Conservation (phyloP, 2,329 filamentous ascomycete species). For the Achaetomium macrosporum region DNA sequence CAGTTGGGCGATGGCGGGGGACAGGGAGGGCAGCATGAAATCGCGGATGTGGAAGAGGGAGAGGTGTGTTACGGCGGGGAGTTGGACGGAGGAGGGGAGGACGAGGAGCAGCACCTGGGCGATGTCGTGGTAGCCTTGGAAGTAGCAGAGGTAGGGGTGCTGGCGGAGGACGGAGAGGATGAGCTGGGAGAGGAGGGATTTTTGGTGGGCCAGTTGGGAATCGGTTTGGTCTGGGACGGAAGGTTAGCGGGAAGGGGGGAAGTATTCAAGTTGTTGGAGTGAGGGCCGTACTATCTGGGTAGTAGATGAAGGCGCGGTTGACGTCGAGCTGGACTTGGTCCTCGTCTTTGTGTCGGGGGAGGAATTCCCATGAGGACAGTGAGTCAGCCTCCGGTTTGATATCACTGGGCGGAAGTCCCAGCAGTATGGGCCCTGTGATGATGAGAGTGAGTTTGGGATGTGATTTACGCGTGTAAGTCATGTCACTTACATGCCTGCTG, state of each 20-base stretch:
- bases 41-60: conserved; percentile 88
- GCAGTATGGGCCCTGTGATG: conserved; percentile 54
- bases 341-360: conserved; percentile 78
- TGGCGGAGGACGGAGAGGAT: conserved; percentile 76
- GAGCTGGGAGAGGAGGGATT: conserved; percentile 69
- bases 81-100: conserved; percentile 57
- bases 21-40: conserved; percentile 90
- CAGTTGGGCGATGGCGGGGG: conserved; percentile 78
- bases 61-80: conserved; percentile 66
- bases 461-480: not conserved
- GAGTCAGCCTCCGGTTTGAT: conserved; percentile 19
- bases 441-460: conserved; percentile 5
- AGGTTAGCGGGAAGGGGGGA: not conserved
- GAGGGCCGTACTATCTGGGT: conserved; percentile 63
- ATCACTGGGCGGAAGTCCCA: conserved; percentile 37
- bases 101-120: conserved; percentile 92
- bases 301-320: conserved; percentile 94
- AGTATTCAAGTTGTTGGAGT: not conserved
- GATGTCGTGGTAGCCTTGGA: conserved; percentile 98
- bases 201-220: conserved; percentile 63
- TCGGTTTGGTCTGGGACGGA: conserved; percentile 55
- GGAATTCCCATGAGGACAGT: conserved; percentile 47
- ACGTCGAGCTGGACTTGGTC: conserved; percentile 90
- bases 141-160: conserved; percentile 84
- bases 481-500: conserved; percentile 66